A percentile compares a stretch with the other conserved stretches of the same genome.
Conservation (phyloP, 768 basidiomycete genomes). For the Tulasnella sp. region DNA sequence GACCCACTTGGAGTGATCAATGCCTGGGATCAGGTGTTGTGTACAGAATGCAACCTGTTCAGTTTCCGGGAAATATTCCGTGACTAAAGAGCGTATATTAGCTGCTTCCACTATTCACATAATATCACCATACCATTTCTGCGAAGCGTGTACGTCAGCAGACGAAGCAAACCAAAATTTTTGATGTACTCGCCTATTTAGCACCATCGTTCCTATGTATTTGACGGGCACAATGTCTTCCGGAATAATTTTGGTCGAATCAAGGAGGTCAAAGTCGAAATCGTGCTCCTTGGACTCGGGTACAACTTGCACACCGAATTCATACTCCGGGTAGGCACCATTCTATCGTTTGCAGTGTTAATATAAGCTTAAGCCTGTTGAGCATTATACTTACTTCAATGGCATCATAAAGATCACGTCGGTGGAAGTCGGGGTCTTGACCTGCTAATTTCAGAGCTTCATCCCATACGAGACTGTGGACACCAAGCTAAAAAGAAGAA, state of each 20-base stretch:
- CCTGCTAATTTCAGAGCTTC: conserved; percentile 73
- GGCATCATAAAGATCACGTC: conserved; percentile 75
- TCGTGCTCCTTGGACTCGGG: conserved; percentile 59
- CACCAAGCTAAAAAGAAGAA: too few species aligned
- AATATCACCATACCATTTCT: not conserved
- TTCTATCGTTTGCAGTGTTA: conserved; percentile 18
- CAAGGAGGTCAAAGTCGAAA: conserved; percentile 79
- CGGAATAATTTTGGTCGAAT: conserved; percentile 78
- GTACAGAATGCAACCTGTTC: conserved; percentile 90
- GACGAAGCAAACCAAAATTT: not conserved
- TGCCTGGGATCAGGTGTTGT: conserved; percentile 34
- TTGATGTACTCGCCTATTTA: not conserved
- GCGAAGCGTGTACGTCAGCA: not conserved
- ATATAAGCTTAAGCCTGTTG: not conserved
- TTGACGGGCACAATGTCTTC: conserved; percentile 67
- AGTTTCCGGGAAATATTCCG: conserved; percentile 70
- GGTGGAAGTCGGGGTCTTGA: conserved; percentile 85
- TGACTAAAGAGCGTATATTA: not conserved
- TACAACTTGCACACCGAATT: conserved; percentile 61
- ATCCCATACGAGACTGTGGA: conserved; percentile 77
- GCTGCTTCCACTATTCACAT: not conserved
- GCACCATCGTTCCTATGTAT: conserved; percentile 54
- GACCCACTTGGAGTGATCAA: conserved; percentile 29
- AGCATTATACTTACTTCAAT: conserved; percentile 32
- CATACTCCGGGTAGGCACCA: conserved; percentile 64